These are phyloP conservation scores for Lasiosphaeria ovina DNA, from an alignment of 495 filamentous ascomycete species.

Conservation along the genomic window DNA sequence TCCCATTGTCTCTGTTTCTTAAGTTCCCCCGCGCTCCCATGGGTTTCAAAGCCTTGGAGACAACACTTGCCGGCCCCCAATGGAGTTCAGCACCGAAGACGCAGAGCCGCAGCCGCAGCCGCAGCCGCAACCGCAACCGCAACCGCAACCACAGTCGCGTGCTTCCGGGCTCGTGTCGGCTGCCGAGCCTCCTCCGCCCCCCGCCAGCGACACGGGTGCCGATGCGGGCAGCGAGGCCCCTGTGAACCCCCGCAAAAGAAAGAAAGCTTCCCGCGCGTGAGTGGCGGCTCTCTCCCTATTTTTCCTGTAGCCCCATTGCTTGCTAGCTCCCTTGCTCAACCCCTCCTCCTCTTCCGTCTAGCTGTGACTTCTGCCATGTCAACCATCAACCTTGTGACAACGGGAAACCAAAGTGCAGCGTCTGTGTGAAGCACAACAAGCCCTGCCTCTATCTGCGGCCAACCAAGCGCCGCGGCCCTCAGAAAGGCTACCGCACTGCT, in stretches of 20 bases:
- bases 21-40: too few relatives aligned
- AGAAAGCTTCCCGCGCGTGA: constrained; percentile 40
- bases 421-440: constrained; percentile 39
- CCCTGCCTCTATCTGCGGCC: constrained; percentile 36
- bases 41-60: too few relatives aligned
- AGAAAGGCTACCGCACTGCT: constrained; percentile 38
- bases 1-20: too few relatives aligned
- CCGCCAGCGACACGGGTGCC: constrained; percentile 25
- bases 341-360: constrained; percentile 7
- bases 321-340: constrained; percentile 7
- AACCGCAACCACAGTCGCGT: neutral
- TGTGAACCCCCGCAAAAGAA: constrained; percentile 37
- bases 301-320: neutral
- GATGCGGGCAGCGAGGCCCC: constrained; percentile 32
- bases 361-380: constrained; percentile 40
- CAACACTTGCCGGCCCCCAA: neutral
- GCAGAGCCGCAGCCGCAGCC: constrained; percentile 1
- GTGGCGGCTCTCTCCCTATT: constrained; percentile 8
- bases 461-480: constrained; percentile 37
- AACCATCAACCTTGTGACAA: constrained; percentile 43
- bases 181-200: constrained; percentile 9
- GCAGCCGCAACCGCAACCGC: neutral
- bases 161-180: neutral
- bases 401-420: constrained; percentile 35
- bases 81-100: constrained; percentile 1